Evolutionary conservation across 345 rosid species (phyloP), one percentile per base, ranked within the genome.

Genomic region (Turritis glabra): DNA sequence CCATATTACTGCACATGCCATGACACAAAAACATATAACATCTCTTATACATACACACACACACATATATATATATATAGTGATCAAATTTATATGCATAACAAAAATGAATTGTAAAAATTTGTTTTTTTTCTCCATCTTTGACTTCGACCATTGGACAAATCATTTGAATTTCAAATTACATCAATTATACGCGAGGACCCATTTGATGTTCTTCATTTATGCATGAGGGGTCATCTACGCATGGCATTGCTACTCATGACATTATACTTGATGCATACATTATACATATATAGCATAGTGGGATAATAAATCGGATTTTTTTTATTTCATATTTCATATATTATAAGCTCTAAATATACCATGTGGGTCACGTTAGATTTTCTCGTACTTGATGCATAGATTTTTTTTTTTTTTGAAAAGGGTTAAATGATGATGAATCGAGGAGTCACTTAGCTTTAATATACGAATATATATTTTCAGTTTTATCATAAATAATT

Each of bases 1-100:
- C 62, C 80, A 76, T 79, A 75, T 50, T 67, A 63, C 67, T 58
- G 74, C 86, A 88, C 93, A 85, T 86, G 90, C 57, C 69, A 44
- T 74, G 60, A 68, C 37, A n/a, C 55, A 80, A 82, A 84, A 82
- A 80, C 86, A 80, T 82, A 84, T 84, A 85, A 79, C 93, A 86
- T 83, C 84, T 81, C 84, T 82, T 30, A 15, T 33, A 69, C 40
- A 15, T 43, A 23, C 26, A 40, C 21, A 54, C n/a, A n/a, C n/a
- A n/a, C n/a, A n/a, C n/a, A n/a, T n/a, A n/a, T n/a, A n/a, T n/a
- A n/a, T n/a, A n/a, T 33, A 18, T 5, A 70, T 47, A 63, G 41
- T 26, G 69, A 27, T 25, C 44, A 64, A 54, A 33, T 44, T 46
- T 18, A 54, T 54, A 35, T 35, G 52, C 21, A 30, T 63, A 35